These are phyloP conservation scores for Misopates orontium DNA, from an alignment of 257 asterid species.

Conservation along the genomic window DNA sequence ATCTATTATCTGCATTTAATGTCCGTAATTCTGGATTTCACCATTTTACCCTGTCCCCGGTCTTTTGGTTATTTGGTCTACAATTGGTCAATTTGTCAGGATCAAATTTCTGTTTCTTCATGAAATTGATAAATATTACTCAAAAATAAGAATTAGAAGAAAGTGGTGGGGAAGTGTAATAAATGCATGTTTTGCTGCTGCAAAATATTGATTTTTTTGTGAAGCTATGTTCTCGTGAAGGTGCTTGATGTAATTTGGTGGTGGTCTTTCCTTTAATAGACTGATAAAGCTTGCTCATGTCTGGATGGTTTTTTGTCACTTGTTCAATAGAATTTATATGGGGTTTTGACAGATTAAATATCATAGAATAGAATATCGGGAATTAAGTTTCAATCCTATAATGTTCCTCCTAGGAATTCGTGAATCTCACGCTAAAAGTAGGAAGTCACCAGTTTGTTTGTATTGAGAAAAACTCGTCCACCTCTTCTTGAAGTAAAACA, in stretches of 20 bases:
- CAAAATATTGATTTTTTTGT: neutral
- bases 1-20: neutral
- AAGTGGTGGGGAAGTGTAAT: neutral
- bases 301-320: neutral
- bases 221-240: neutral
- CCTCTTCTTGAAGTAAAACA: too few relatives aligned
- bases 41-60: neutral
- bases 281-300: neutral
- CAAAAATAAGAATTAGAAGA: neutral
- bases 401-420: too few relatives aligned
- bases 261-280: too few relatives aligned
- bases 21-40: neutral
- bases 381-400: too few relatives aligned
- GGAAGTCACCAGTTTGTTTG: neutral
- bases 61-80: neutral
- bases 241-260: too few relatives aligned
- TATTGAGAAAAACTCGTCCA: neutral
- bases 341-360: too few relatives aligned
- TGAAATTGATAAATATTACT: neutral
- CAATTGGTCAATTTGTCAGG: constrained; percentile 2
- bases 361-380: too few relatives aligned
- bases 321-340: too few relatives aligned
- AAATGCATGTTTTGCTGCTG: neutral
- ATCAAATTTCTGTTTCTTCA: neutral
- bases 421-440: neutral